Percentiles rank a stretch among this genome's conserved stretches.
phyloP scores from a whole-genome alignment of 2,329 filamentous ascomycete genomes.

The Fusarium succisae region DNA sequence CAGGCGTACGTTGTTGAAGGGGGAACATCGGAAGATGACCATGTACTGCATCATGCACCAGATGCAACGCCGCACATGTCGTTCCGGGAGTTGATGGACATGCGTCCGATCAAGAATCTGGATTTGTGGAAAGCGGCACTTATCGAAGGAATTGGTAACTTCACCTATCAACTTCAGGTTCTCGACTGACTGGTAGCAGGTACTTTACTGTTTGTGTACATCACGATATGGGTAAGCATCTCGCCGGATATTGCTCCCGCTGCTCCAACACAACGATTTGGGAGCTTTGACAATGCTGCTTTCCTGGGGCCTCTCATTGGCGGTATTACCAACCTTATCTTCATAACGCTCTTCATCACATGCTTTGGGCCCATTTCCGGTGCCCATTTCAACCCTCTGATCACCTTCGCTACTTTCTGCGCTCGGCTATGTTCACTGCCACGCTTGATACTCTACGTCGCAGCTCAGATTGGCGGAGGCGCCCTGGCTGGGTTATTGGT shows the following conservation, averaged over 20 bases:
- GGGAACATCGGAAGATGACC: neutral
- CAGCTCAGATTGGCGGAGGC: constrained; percentile 57
- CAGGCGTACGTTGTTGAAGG: constrained; percentile 17
- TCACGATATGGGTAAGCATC: constrained; percentile 29
- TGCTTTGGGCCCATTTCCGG: constrained; percentile 59
- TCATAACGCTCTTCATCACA: constrained; percentile 60
- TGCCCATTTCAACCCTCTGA: constrained; percentile 64
- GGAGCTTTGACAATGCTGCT: constrained; percentile 38
- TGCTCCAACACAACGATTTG: constrained; percentile 18
- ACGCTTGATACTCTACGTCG: constrained; percentile 58
- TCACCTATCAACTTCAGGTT: accelerated
- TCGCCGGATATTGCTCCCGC: constrained; percentile 23
- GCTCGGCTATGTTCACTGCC: constrained; percentile 60
- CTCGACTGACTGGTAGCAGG: neutral
- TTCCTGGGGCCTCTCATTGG: constrained; percentile 46
- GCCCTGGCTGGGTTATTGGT: constrained; percentile 43
- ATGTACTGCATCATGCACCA: constrained; percentile 45
- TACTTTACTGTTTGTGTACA: constrained; percentile 33
- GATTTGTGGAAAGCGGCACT: constrained; percentile 53
- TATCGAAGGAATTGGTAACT: constrained; percentile 49
- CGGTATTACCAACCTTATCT: constrained; percentile 43
- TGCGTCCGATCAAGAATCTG: constrained; percentile 45
- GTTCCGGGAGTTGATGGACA: constrained; percentile 47
- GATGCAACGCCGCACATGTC: constrained; percentile 55
- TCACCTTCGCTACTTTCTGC: constrained; percentile 63